Conservation (phyloP, 176 grass and related monocot species). For the Oryza meridionalis region DNA sequence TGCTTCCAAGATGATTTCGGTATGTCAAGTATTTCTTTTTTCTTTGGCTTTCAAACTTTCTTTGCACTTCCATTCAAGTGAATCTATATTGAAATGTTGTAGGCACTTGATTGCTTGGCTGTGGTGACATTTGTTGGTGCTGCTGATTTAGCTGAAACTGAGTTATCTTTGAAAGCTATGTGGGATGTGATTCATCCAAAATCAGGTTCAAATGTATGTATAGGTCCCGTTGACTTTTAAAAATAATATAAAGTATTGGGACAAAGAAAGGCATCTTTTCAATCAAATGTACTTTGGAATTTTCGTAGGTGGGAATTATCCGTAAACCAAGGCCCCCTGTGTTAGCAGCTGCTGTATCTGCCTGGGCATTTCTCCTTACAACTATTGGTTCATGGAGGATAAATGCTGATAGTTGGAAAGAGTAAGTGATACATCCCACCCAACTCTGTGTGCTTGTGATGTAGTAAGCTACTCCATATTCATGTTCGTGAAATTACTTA, state of each 20-base stretch:
- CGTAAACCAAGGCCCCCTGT: constrained; percentile 66
- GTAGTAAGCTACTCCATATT: not conserved
- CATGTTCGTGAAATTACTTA: constrained; percentile 11
- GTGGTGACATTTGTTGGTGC: constrained; percentile 74
- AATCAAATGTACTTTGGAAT: constrained; percentile 19
- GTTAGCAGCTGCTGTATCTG: constrained; percentile 77
- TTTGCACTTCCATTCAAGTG: constrained; percentile 4
- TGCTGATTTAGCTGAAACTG: constrained; percentile 73
- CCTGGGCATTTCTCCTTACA: constrained; percentile 94
- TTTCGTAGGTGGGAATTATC: constrained; percentile 70
- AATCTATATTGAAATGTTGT: constrained; percentile 19
- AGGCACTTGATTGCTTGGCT: constrained; percentile 83
- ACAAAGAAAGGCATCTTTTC: constrained; percentile 1
- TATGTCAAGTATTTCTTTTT: constrained; percentile 36
- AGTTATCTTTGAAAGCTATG: constrained; percentile 70
- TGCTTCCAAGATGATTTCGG: constrained; percentile 58
- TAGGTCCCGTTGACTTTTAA: not conserved
- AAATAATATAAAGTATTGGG: not conserved
- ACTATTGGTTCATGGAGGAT: constrained; percentile 85
- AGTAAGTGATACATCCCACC: constrained; percentile 48
- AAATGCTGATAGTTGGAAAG: constrained; percentile 92
- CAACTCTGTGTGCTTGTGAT: not conserved
- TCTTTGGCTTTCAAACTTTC: constrained; percentile 7
- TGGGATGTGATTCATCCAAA: constrained; percentile 93
- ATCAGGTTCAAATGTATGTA: constrained; percentile 79